Evolutionary conservation across 495 filamentous ascomycete genomes (phyloP).

Genomic region (Tuber microsphaerosporum): DNA sequence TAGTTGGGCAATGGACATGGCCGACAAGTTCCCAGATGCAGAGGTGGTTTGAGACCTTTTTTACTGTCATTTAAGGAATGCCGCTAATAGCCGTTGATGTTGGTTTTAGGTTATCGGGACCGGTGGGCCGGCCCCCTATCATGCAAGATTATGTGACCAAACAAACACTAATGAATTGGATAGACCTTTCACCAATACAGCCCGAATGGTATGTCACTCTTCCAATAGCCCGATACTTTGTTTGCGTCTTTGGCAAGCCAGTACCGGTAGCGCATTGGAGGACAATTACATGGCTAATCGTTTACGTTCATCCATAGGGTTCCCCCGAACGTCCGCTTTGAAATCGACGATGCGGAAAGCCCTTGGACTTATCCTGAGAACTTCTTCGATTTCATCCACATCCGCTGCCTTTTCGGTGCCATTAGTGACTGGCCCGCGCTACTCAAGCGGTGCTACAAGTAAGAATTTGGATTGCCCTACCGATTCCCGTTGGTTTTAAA

Average conservation of each 20-base stretch:
- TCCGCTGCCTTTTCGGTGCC: slow-evolving; percentile 50
- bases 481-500: neutral
- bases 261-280: neutral
- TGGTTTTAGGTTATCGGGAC: slow-evolving; percentile 29
- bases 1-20: slow-evolving; percentile 37
- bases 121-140: slow-evolving; percentile 13
- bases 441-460: slow-evolving; percentile 43
- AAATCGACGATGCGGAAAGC: slow-evolving; percentile 50
- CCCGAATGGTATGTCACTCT: slow-evolving; percentile 24
- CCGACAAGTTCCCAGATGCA: slow-evolving; percentile 33
- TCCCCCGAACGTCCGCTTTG: slow-evolving; percentile 52
- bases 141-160: neutral
- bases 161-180: slow-evolving; percentile 6
- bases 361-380: slow-evolving; percentile 47
- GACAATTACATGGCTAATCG: neutral
- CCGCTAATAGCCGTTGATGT: neutral
- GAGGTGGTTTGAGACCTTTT: slow-evolving; percentile 8
- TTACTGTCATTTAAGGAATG: neutral
- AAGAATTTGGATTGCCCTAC: neutral
- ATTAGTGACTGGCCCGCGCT: slow-evolving; percentile 51
- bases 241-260: neutral
- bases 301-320: slow-evolving; percentile 40
- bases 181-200: slow-evolving; percentile 37
- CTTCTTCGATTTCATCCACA: slow-evolving; percentile 53
- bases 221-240: neutral